A percentile compares a stretch with the other conserved stretches of the same genome.
Evolutionary conservation across 768 basidiomycete species (phyloP).

Genomic region (Leccinum sublutescens): DNA sequence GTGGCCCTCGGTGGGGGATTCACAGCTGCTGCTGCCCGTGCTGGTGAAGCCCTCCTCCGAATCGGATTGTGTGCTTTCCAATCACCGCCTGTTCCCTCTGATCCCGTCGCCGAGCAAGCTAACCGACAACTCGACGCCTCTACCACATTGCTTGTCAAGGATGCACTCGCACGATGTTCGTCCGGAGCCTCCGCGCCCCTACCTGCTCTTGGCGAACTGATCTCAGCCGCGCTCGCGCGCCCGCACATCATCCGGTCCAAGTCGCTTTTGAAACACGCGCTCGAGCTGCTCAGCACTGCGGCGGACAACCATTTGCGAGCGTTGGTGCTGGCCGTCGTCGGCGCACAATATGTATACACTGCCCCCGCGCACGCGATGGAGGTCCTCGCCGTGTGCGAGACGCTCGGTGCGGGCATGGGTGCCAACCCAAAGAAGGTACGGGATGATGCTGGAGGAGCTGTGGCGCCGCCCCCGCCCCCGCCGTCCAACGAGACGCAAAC

Average conservation of each 20-base stretch:
- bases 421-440: constrained; percentile 27
- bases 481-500: constrained; percentile 6
- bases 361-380: constrained; percentile 63
- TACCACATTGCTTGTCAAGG: constrained; percentile 22
- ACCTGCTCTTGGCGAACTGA: constrained; percentile 13
- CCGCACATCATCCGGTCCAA: constrained; percentile 32
- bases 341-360: constrained; percentile 71
- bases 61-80: constrained; percentile 39
- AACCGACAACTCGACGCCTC: constrained; percentile 15
- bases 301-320: constrained; percentile 76
- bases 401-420: constrained; percentile 70
- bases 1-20: constrained; percentile 33
- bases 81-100: neutral
- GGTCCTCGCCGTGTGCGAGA: constrained; percentile 66
- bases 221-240: constrained; percentile 20
- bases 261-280: constrained; percentile 53
- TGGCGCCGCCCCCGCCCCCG: neutral
- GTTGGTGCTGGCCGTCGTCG: constrained; percentile 62
- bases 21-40: constrained; percentile 47
- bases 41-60: constrained; percentile 50
- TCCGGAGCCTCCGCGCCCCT: constrained; percentile 20
- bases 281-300: constrained; percentile 53
- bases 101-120: neutral
- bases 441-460: neutral
- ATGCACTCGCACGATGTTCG: constrained; percentile 27